These are phyloP conservation scores for Leccinum broughii DNA, from an alignment of 768 basidiomycete species.

Conservation along the genomic window DNA sequence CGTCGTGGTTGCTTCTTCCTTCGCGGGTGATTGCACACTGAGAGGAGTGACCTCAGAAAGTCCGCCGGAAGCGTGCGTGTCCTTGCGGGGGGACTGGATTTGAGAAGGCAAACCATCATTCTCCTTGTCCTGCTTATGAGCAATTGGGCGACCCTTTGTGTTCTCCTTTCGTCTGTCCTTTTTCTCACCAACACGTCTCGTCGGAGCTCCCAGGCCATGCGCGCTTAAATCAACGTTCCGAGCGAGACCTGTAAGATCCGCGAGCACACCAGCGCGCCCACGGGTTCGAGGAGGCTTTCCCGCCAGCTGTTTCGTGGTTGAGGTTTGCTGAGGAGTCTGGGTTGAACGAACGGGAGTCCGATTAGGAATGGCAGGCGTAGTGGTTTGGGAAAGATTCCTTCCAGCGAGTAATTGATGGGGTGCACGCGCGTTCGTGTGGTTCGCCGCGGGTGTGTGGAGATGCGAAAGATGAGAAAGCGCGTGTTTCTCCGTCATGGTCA, in stretches of 20 bases:
- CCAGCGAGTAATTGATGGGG: neutral
- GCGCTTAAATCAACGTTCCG: slow-evolving; percentile 33
- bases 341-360: slow-evolving; percentile 20
- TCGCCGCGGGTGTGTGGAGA: slow-evolving; percentile 2
- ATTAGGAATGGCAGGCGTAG: slow-evolving; percentile 25
- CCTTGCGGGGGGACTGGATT: slow-evolving; percentile 11
- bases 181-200: slow-evolving; percentile 27
- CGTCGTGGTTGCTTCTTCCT: slow-evolving; percentile 7
- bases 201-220: slow-evolving; percentile 28
- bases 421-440: slow-evolving; percentile 16
- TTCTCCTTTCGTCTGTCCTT: slow-evolving; percentile 31
- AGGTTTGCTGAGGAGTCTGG: slow-evolving; percentile 9
- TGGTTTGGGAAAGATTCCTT: slow-evolving; percentile 5
- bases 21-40: slow-evolving; percentile 19
- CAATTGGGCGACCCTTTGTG: slow-evolving; percentile 7
- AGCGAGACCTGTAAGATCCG: slow-evolving; percentile 41
- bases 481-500: slow-evolving; percentile 8
- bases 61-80: slow-evolving; percentile 1
- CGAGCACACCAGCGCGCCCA: slow-evolving; percentile 35
- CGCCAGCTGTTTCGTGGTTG: slow-evolving; percentile 23
- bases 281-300: slow-evolving; percentile 31
- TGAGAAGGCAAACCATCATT: slow-evolving; percentile 16
- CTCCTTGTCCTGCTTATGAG: slow-evolving; percentile 32
- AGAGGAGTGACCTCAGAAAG: slow-evolving; percentile 6
- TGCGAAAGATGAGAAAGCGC: neutral